Conservation (phyloP, 2,329 filamentous ascomycete species). For the Fusarium newnesense region DNA sequence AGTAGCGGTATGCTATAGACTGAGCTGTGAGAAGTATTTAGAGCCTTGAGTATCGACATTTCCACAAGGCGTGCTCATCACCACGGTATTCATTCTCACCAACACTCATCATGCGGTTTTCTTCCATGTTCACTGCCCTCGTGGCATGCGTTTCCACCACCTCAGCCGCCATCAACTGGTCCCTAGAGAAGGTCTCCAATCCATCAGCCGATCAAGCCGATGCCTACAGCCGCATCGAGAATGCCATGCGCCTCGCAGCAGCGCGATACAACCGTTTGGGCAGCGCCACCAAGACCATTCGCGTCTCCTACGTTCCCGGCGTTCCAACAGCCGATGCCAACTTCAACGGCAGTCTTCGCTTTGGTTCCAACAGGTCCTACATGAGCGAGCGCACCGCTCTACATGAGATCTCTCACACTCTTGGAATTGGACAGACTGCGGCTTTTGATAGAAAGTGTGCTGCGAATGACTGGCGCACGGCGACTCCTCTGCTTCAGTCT, state of each 20-base stretch:
- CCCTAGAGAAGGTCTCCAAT: conserved; percentile 50
- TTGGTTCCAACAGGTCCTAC: conserved; percentile 56
- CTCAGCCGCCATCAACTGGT: conserved; percentile 53
- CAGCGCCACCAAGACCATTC: conserved; percentile 51
- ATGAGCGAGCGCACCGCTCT: conserved; percentile 61
- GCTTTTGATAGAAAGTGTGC: conserved; percentile 53
- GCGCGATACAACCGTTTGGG: conserved; percentile 52
- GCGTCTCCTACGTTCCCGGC: conserved; percentile 54
- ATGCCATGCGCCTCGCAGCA: conserved; percentile 54
- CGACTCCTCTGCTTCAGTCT: conserved; percentile 51
- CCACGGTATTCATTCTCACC: not conserved
- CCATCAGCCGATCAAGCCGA: conserved; percentile 55
- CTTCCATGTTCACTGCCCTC: conserved; percentile 41
- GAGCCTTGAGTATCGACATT: not conserved
- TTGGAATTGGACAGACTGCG: conserved; percentile 57
- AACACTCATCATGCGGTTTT: conserved; percentile 48
- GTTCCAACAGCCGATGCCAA: conserved; percentile 59
- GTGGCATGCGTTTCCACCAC: conserved; percentile 46
- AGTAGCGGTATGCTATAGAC: not conserved
- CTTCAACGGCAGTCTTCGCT: conserved; percentile 59
- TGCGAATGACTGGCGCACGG: conserved; percentile 54
- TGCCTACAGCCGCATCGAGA: conserved; percentile 56
- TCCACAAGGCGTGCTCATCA: not conserved
- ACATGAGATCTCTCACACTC: conserved; percentile 60
- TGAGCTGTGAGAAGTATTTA: not conserved